Evolutionary conservation across 1,284 basidiomycete genomes (phyloP).

Genomic region (Paramarasmius palmivorus): DNA sequence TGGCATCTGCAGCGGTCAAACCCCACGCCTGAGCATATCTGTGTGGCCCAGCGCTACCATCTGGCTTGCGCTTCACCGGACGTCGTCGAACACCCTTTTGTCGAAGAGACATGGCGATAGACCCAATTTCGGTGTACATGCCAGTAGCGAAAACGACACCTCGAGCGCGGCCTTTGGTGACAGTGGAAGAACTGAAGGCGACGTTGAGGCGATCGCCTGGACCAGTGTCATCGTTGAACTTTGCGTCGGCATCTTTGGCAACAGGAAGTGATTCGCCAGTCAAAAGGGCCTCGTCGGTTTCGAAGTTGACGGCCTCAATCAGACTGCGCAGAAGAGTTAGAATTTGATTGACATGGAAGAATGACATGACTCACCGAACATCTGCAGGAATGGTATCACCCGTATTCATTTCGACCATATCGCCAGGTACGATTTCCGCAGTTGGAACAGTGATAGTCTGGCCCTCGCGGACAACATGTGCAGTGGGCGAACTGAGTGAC

Average conservation of each 20-base stretch:
- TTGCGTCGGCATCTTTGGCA: constrained; percentile 48
- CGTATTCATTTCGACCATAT: constrained; percentile 55
- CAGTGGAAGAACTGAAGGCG: constrained; percentile 55
- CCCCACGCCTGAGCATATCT: constrained; percentile 63
- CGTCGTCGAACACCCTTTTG: constrained; percentile 8
- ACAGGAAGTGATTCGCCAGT: constrained; percentile 71
- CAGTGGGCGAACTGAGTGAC: constrained; percentile 60
- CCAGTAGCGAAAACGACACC: constrained; percentile 61
- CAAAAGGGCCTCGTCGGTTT: constrained; percentile 67
- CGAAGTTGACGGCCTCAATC: constrained; percentile 37
- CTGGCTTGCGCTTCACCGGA: constrained; percentile 19
- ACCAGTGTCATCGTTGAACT: constrained; percentile 23
- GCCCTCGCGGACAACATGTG: constrained; percentile 57
- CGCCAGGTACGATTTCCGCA: constrained; percentile 63
- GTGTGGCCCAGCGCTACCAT: constrained; percentile 32
- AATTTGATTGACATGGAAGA: not conserved
- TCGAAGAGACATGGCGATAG: constrained; percentile 45
- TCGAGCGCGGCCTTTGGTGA: constrained; percentile 66
- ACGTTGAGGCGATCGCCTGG: constrained; percentile 62
- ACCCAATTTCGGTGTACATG: constrained; percentile 67
- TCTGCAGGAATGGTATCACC: constrained; percentile 67
- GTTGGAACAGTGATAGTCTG: constrained; percentile 52
- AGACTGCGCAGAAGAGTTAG: not conserved
- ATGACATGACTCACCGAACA: constrained; percentile 30
- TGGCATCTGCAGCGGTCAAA: not conserved